These are phyloP conservation scores for Glebionis coronaria DNA, from an alignment of 129 eudicot species.

Conservation along the genomic window DNA sequence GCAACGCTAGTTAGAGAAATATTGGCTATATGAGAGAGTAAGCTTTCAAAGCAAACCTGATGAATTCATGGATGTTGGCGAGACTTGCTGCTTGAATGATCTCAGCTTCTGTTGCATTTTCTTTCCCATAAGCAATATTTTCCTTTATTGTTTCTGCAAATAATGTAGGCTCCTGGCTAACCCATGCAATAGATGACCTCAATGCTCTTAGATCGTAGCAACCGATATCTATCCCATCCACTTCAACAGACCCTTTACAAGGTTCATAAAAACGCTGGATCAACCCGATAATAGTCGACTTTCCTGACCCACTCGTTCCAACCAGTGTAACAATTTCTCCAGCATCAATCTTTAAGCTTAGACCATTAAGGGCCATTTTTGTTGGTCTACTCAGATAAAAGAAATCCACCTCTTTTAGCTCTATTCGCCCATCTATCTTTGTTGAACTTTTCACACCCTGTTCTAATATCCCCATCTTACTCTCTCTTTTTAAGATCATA, in stretches of 20 bases:
- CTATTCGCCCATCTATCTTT: constrained; percentile 31
- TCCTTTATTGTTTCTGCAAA: constrained; percentile 44
- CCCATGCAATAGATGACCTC: constrained; percentile 43
- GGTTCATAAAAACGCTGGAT: constrained; percentile 55
- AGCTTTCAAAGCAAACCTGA: constrained; percentile 24
- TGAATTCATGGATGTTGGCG: constrained; percentile 49
- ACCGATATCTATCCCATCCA: constrained; percentile 45
- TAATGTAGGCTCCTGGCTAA: constrained; percentile 54
- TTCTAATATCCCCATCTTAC: constrained; percentile 12
- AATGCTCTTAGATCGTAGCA: constrained; percentile 36
- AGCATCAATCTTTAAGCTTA: constrained; percentile 36
- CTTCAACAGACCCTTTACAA: constrained; percentile 35
- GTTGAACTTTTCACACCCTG: constrained; percentile 3
- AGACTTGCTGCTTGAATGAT: constrained; percentile 43
- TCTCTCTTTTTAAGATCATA: constrained; percentile 24
- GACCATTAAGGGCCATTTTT: constrained; percentile 27
- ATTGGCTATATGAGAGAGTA: constrained; percentile 12
- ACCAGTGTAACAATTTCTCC: constrained; percentile 50
- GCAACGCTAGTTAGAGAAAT: background rate
- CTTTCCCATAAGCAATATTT: constrained; percentile 41
- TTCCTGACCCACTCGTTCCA: constrained; percentile 59
- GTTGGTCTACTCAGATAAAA: constrained; percentile 40
- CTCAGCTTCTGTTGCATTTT: constrained; percentile 38
- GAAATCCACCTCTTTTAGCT: constrained; percentile 37
- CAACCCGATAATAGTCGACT: constrained; percentile 45